Evolutionary conservation across 306 rosid species (phyloP).

Genomic region (Canavalia gladiata): DNA sequence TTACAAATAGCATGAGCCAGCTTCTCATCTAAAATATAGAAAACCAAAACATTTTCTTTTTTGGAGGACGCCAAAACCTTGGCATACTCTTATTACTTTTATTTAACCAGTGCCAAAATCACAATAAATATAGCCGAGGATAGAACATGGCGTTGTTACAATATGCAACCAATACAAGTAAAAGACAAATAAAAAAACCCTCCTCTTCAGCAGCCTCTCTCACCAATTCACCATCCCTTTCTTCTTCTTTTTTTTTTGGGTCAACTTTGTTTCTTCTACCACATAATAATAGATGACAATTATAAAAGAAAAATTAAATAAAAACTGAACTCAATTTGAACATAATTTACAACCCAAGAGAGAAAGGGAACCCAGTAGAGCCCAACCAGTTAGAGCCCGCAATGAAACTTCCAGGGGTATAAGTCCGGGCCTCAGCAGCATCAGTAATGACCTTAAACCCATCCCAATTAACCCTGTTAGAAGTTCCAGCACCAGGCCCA

Average conservation of each 20-base stretch:
- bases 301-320: not conserved
- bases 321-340: not conserved
- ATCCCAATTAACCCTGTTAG: conserved; percentile 76
- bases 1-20: too few species aligned
- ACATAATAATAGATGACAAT: not conserved
- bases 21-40: not conserved
- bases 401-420: conserved; percentile 67
- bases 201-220: conserved; percentile 13
- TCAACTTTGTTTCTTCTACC: conserved; percentile 10
- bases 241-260: not conserved
- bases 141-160: conserved; percentile 23
- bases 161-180: conserved; percentile 40
- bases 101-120: conserved; percentile 10
- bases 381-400: conserved; percentile 75
- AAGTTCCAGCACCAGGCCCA: conserved; percentile 76
- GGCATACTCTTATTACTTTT: conserved; percentile 22
- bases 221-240: not conserved
- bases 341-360: conserved; percentile 68
- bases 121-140: conserved; percentile 13
- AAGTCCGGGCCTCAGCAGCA: conserved; percentile 71
- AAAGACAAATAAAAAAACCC: not conserved
- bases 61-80: conserved; percentile 7
- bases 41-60: not conserved
- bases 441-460: conserved; percentile 72
- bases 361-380: conserved; percentile 76